Base-by-base conservation (phyloP, 768 basidiomycete genomes). In the Boletus coccyginus region DNA sequence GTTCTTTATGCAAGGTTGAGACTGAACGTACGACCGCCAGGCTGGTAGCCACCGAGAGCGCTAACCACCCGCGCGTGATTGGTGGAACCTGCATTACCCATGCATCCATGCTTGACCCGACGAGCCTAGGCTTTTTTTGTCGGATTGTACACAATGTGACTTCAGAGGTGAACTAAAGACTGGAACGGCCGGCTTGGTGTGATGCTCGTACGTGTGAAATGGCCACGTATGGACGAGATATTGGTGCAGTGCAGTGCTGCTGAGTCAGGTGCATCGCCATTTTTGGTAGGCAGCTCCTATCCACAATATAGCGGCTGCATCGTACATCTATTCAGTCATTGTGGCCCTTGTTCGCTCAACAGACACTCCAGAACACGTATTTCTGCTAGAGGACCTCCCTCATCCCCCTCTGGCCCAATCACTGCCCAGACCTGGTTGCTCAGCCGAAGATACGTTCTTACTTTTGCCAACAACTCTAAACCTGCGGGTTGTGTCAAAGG, bases 31-130 rank as follows among this genome's bases (percentile, higher is more conserved):
- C 94, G 60, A 96, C 91, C 17, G 93, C 89, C 49, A 96, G 65
- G 66, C 92, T 95, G 7, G 86, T 88, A 14, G 86, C 76, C 13
- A 96, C 84, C 11, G 90, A 85, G 5, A 94, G 77, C 3, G 78
- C 82, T 19, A 96, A 80, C 94, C 94, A 98, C 50, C 80, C 80
- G 46, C 94, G 79, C 3, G 94, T 97, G 42, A 98, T 84, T 6
- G 94, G 94, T 35, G 94, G 94, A 57, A 98, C 90, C 65, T 94
- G 92, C 31, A 81, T 81, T 35, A 97, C 81, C 94, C 94, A 95
- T 33, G 87, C 90, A 69, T 96, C 93, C 90, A 92, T 91, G 48
- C 48, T 66, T 44, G 17, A 1, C 38, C 51, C 57, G 39, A 56
- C 52, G 46, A 54, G 29, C 50, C 42, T 21, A 29, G 53, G 48